Conservation (phyloP, 164 flowering plant genomes). For the Brasenia schreberi region DNA sequence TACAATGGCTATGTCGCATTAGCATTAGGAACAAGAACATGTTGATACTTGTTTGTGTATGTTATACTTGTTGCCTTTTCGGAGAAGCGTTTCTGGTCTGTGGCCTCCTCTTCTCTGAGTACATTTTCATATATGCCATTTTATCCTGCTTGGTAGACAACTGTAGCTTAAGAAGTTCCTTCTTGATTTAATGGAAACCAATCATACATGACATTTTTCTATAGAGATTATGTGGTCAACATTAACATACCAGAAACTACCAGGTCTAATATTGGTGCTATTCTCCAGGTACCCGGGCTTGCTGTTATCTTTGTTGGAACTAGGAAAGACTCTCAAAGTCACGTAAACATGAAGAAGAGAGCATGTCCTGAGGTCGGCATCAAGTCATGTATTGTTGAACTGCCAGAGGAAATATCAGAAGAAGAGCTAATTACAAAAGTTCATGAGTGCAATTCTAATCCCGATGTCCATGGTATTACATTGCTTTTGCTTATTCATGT, state of each 20-base stretch:
- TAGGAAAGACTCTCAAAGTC: constrained; percentile 85
- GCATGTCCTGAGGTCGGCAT: constrained; percentile 91
- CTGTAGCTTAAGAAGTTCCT: too few relatives aligned
- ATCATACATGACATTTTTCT: too few relatives aligned
- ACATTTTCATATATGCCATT: too few relatives aligned
- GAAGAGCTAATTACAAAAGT: constrained; percentile 56
- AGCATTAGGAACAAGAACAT: too few relatives aligned
- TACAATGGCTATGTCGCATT: too few relatives aligned
- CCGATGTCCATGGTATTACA: constrained; percentile 70
- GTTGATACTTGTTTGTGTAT: too few relatives aligned
- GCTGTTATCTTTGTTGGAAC: constrained; percentile 81
- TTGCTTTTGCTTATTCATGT: constrained; percentile 5
- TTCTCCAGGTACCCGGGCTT: constrained; percentile 71
- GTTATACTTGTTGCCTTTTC: too few relatives aligned
- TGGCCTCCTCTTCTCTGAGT: too few relatives aligned
- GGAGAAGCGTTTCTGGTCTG: too few relatives aligned
- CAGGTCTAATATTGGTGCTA: background rate
- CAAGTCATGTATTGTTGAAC: constrained; percentile 55
- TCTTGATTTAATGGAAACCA: too few relatives aligned
- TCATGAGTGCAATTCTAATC: constrained; percentile 17
- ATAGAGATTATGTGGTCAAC: too few relatives aligned
- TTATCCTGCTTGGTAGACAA: too few relatives aligned
- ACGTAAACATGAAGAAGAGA: constrained; percentile 79
- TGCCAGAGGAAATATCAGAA: constrained; percentile 76
- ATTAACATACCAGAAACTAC: background rate